Percentiles rank a stretch among this genome's conserved stretches.
Conservation (phyloP, 805 yeast genomes). For the Wickerhamomyces mucosus region DNA sequence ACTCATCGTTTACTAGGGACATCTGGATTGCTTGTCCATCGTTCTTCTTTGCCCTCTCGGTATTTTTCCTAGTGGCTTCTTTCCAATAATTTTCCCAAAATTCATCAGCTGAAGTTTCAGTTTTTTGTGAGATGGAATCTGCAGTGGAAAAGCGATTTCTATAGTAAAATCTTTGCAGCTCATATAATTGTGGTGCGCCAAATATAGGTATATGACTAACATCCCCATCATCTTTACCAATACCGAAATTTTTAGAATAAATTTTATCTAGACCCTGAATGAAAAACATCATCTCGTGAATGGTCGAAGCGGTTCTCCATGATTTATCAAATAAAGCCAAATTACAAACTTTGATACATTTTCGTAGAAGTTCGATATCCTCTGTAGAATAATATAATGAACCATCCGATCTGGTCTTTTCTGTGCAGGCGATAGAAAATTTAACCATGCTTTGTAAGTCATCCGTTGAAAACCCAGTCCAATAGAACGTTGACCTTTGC, state of each 20-base stretch:
- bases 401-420: constrained; percentile 24
- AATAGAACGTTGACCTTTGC: constrained; percentile 59
- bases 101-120: constrained; percentile 26
- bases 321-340: constrained; percentile 40
- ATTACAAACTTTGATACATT: constrained; percentile 35
- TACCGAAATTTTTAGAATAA: constrained; percentile 33
- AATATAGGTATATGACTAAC: constrained; percentile 27
- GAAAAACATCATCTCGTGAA: constrained; percentile 61
- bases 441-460: constrained; percentile 46
- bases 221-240: constrained; percentile 25
- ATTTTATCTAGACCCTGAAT: constrained; percentile 34
- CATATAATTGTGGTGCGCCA: constrained; percentile 50
- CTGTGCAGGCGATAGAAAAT: constrained; percentile 37
- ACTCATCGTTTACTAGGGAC: constrained; percentile 10
- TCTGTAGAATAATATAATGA: constrained; percentile 21
- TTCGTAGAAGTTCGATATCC: constrained; percentile 34
- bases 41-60: constrained; percentile 28
- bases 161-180: constrained; percentile 43
- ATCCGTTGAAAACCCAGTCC: constrained; percentile 61
- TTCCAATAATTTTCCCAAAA: constrained; percentile 53
- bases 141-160: constrained; percentile 38
- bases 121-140: constrained; percentile 21
- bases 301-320: constrained; percentile 48
- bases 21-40: constrained; percentile 26
- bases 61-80: constrained; percentile 26